Evolutionary conservation across 1,139 yeast genomes (phyloP).

Genomic region (Zygosaccharomyces sapae): DNA sequence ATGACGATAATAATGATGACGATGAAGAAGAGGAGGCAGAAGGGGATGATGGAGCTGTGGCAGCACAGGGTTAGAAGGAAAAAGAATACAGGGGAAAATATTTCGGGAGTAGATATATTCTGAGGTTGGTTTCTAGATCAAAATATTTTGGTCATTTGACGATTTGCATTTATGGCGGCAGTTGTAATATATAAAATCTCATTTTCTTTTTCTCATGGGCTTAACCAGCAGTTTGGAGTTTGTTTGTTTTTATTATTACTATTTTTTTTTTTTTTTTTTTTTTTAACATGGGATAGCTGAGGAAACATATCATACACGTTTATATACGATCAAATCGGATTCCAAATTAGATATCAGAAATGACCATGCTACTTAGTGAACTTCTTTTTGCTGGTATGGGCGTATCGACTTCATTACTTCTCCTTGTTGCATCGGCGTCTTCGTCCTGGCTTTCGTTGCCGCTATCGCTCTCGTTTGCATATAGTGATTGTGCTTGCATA

Average conservation of each 20-base stretch:
- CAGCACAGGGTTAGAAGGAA: not conserved
- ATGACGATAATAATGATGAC: slow-evolving; percentile 2
- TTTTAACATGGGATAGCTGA: not conserved
- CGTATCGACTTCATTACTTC: not conserved
- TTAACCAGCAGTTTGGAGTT: slow-evolving; percentile 1
- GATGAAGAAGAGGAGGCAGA: slow-evolving; percentile 5
- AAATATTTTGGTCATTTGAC: not conserved
- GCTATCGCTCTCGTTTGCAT: not conserved
- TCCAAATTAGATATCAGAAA: slow-evolving; percentile 14
- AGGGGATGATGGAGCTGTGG: not conserved
- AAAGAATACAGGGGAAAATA: not conserved
- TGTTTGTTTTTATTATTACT: not conserved
- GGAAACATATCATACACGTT: not conserved
- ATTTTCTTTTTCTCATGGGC: not conserved
- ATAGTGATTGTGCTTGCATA: slow-evolving; percentile 8
- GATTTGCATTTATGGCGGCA: slow-evolving; percentile 2
- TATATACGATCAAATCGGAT: not conserved
- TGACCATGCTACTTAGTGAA: slow-evolving; percentile 15
- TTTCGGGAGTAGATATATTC: not conserved
- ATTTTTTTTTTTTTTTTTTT: slow-evolving; percentile 1
- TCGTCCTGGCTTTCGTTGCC: not conserved
- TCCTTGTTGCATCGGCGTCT: not conserved
- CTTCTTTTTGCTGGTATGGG: not conserved
- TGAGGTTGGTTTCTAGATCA: not conserved
- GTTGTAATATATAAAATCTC: slow-evolving; percentile 4